Base-by-base conservation (phyloP, 257 asterid species). In the Ocimum tenuiflorum region DNA sequence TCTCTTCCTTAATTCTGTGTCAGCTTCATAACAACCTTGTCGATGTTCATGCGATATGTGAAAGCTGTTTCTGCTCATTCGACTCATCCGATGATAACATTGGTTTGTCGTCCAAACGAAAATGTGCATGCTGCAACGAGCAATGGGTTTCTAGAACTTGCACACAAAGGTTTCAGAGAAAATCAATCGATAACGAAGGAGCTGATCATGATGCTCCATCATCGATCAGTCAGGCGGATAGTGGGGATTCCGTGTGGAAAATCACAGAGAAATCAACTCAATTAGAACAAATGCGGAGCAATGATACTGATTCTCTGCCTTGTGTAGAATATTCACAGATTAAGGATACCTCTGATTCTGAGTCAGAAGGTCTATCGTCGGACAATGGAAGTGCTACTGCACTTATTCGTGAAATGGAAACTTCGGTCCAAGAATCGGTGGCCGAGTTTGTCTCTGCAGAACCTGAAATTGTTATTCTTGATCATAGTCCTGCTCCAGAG, bases 101-200 rank as follows among this genome's bases (percentile, higher is more conserved):
- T 41, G 47, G 47, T 13, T 19, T 58, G 36, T 47, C 72, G 3
- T 63, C 77, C 7, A 8, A 29, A 15, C 78, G 73, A 68, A 77
- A 57, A 41, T 83, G 95, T 70, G 54, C 60, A 47, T 88, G 94
- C 65, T 84, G 96, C 80, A 68, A 82, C 49, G 83, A 75, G 71
- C 70, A 74, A 31, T 77, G 68, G 72, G 61, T 71, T 53, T 49
- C 82, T 18, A 70, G 76, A 43, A 69, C 74, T 46, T 64, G 65
- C 72, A 38, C 67, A 22, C 23, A 58, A 11, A 65, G 9, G 42
- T 7, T 36, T 12, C 42, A 36, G 42, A 36, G 42, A 1, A 41
- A 3, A 41, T 41, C 47, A 41, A 13, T 41, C 13, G 47, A 41
- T n/a, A 43, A 43, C 0, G 49, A 43, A 6, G 49, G 49, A 22